Percentiles rank a stretch among this genome's conserved stretches.
Conservation (phyloP, 2,329 filamentous ascomycete genomes). For the Xylariaceae sp. region DNA sequence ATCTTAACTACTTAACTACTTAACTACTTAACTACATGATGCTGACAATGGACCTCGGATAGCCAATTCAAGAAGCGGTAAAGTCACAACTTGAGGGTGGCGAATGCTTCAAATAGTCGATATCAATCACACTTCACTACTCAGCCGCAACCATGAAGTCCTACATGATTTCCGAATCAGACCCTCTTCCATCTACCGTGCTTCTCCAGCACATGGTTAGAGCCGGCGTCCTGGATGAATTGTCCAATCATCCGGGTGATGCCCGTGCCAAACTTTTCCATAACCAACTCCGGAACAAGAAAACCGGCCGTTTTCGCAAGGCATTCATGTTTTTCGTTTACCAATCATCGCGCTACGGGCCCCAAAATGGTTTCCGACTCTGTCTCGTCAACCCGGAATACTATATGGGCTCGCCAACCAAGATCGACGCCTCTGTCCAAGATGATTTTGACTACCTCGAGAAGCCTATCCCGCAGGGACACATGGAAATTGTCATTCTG, state of each 20-base stretch:
- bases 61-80: not conserved
- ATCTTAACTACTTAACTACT: not conserved
- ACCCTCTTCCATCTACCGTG: not conserved
- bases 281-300: not conserved
- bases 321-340: not conserved
- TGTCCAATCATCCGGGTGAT: not conserved
- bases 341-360: not conserved
- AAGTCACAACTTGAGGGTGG: not conserved
- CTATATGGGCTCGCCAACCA: not conserved
- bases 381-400: not conserved
- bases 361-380: not conserved
- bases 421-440: not conserved
- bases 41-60: too few relatives aligned
- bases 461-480: not conserved
- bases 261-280: not conserved
- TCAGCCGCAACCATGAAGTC: not conserved
- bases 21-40: too few relatives aligned
- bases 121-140: not conserved
- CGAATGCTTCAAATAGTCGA: not conserved
- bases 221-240: not conserved
- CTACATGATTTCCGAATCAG: not conserved
- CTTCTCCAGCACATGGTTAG: not conserved
- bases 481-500: not conserved
- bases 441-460: not conserved
- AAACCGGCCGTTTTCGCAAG: not conserved